Conservation (phyloP, 345 rosid species). For the Lumnitzera littorea region DNA sequence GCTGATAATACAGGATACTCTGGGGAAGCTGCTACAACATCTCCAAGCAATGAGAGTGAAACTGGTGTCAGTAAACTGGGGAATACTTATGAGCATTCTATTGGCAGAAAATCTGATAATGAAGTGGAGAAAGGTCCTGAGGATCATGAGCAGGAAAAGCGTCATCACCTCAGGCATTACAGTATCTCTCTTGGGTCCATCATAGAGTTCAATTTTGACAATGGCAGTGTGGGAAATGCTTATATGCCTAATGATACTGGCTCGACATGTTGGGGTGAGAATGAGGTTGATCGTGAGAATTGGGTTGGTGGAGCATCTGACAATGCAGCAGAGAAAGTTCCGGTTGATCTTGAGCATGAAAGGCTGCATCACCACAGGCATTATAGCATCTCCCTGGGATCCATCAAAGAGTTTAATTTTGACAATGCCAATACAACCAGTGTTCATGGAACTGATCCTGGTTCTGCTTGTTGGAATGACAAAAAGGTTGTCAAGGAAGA, state of each 20-base stretch:
- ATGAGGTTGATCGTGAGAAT: conserved; percentile 11
- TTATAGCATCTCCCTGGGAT: conserved; percentile 55
- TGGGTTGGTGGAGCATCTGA: conserved; percentile 18
- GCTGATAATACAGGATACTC: not conserved
- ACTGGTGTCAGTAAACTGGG: not conserved
- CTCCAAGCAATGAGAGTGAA: conserved; percentile 1
- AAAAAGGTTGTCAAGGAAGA: conserved; percentile 10
- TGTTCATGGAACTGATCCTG: too few species aligned
- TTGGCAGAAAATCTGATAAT: conserved; percentile 19
- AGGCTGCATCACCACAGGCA: conserved; percentile 39
- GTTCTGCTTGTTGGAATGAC: too few species aligned
- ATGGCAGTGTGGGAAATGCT: conserved; percentile 2
- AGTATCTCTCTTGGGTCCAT: conserved; percentile 62
- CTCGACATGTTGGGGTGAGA: too few species aligned
- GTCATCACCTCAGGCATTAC: conserved; percentile 36
- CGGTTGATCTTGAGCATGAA: conserved; percentile 28
- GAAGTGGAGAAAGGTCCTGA: conserved; percentile 11
- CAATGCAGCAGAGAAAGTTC: conserved; percentile 15
- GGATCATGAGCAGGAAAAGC: conserved; percentile 36
- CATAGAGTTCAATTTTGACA: conserved; percentile 88
- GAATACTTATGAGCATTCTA: conserved; percentile 15
- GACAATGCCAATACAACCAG: conserved; percentile 23
- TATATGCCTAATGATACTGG: too few species aligned
- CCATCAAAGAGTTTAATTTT: conserved; percentile 83
- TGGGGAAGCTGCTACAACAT: conserved; percentile 10